These are phyloP conservation scores for Dryadomyces sulphureus DNA, from an alignment of 2,329 filamentous ascomycete genomes.

Conservation along the genomic window DNA sequence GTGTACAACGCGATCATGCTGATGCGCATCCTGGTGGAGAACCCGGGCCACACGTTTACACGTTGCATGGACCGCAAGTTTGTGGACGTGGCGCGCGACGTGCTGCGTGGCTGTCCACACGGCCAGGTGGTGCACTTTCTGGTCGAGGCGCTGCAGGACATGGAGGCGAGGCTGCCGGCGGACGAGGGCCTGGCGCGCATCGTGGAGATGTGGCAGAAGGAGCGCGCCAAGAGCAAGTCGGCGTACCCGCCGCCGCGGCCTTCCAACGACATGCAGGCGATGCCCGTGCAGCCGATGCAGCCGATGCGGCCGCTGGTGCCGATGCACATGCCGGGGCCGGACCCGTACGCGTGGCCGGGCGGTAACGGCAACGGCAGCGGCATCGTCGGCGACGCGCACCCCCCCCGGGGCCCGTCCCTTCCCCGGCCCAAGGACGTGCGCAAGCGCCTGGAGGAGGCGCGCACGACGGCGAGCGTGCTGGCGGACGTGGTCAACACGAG, in stretches of 20 bases:
- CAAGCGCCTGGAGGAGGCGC: slow-evolving; percentile 75
- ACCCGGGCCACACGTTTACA: slow-evolving; percentile 84
- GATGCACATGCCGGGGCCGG: not conserved
- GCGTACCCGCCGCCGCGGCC: slow-evolving; percentile 16
- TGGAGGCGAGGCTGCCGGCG: slow-evolving; percentile 55
- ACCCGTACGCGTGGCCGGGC: not conserved
- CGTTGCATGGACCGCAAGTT: slow-evolving; percentile 80
- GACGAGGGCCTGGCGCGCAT: slow-evolving; percentile 62
- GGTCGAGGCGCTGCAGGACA: slow-evolving; percentile 69
- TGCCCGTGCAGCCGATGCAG: not conserved
- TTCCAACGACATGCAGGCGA: not conserved
- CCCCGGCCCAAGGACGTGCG: slow-evolving; percentile 66
- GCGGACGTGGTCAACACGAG: slow-evolving; percentile 83
- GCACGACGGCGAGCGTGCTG: slow-evolving; percentile 81
- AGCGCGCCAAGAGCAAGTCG: slow-evolving; percentile 53
- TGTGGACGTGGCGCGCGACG: slow-evolving; percentile 55
- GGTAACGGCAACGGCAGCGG: slow-evolving; percentile 5
- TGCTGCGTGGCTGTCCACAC: slow-evolving; percentile 58
- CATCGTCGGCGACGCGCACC: slow-evolving; percentile 17
- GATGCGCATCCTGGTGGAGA: slow-evolving; percentile 78
- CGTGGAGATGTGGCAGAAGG: slow-evolving; percentile 77
- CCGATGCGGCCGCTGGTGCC: not conserved
- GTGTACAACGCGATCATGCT: slow-evolving; percentile 98
- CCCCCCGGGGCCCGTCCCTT: slow-evolving; percentile 24
- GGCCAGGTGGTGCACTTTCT: slow-evolving; percentile 70